Evolutionary conservation across 2,329 filamentous ascomycete species (phyloP), one percentile per base, ranked within the genome.

Genomic region (Didymellaceae sp.): DNA sequence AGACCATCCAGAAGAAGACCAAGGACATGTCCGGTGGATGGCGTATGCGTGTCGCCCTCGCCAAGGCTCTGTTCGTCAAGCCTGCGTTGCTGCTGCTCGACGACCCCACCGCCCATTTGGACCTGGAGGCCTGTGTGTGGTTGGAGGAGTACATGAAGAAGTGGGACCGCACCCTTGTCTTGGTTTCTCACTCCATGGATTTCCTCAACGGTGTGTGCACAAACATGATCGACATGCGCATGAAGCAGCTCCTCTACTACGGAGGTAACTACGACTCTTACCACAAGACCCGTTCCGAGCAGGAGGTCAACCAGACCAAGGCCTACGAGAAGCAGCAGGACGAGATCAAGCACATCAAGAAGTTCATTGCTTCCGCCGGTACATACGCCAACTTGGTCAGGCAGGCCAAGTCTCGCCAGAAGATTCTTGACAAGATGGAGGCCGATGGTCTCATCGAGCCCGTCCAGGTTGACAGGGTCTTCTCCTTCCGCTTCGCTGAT

Each of bases 1-100:
- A 78, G 65, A 99, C 95, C 48, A 97, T 99, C 73, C 82, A 95
- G 77, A 99, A 99, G 86, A 97, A 95, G 86, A 99, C 95, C 68
- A 99, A 97, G 85, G 95, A 99, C 76, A 99, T 99, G 95, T 99
- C 94, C 62, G 94, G 94, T 90, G 94, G 94, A 67, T 99, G 94
- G 94, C 87, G 93, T 82, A 99, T 99, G 94, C 91, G 95, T 84
- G 94, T 99, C 52, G 94, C 94, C 50, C 87, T 99, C 55, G 94
- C 84, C 74, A 97, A 97, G 83, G 94, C 94, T 50, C 87, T 99
- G 44, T 99, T 99, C 81, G 93, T 99, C 79, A 96, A 95, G 84
- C 94, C 95, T 26, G 94, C 91, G 14, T 83, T 99, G 50, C 86
- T 99, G 41, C 84, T 99, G 62, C 91, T 99, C 68, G 94, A 99